phyloP scores from a whole-genome alignment of 768 basidiomycete genomes.

The Lactarius deliciosus region DNA sequence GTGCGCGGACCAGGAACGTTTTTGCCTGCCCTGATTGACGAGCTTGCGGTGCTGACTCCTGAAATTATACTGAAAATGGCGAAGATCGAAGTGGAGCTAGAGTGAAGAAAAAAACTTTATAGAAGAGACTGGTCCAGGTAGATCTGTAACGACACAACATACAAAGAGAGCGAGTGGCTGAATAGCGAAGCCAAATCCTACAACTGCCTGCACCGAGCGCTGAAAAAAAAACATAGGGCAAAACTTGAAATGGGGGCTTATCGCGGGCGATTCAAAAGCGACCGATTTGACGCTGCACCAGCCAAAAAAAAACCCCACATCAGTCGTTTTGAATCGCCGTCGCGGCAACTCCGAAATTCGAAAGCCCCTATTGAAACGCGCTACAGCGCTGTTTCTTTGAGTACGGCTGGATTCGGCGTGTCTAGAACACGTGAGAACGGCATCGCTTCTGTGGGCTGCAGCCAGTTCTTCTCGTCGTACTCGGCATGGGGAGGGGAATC shows the following conservation, averaged over 20 bases:
- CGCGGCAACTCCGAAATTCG: too few species aligned
- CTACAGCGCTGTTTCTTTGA: constrained; percentile 15
- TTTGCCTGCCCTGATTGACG: constrained; percentile 64
- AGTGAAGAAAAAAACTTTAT: constrained; percentile 2
- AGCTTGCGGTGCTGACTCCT: constrained; percentile 47
- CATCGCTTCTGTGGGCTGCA: constrained; percentile 83
- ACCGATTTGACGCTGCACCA: too few species aligned
- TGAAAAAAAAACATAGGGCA: not conserved
- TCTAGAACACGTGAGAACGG: constrained; percentile 70
- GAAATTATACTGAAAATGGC: constrained; percentile 34
- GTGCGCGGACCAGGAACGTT: constrained; percentile 66
- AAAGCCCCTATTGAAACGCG: not conserved
- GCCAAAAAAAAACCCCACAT: too few species aligned
- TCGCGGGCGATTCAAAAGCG: too few species aligned
- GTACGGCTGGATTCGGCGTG: constrained; percentile 32
- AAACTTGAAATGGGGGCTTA: too few species aligned
- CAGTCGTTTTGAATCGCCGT: too few species aligned
- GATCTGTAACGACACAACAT: not conserved
- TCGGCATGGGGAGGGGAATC: constrained; percentile 66
- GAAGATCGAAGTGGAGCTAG: constrained; percentile 24
- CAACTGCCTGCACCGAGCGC: not conserved
- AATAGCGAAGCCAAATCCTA: not conserved
- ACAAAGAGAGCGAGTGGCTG: not conserved
- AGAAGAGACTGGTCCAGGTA: not conserved
- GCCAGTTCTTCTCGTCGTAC: constrained; percentile 94